Conservation (phyloP, 1,284 basidiomycete genomes). For the Wallemia ichthyophaga region DNA sequence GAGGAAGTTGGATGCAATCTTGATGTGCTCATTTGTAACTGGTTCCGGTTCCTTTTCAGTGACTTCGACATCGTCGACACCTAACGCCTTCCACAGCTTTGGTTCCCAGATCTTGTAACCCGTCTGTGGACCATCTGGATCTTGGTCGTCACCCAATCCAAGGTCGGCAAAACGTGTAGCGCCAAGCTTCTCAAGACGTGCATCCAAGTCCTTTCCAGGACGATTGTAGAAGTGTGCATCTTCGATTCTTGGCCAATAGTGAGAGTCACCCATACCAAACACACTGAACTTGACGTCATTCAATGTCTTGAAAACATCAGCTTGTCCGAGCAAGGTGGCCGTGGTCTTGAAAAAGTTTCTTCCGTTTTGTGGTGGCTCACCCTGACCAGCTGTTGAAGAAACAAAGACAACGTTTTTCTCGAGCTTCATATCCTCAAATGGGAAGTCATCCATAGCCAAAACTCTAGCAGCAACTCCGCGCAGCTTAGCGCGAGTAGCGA, state of each 20-base stretch:
- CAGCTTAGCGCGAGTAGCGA: slow-evolving; percentile 51
- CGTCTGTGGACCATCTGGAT: slow-evolving; percentile 81
- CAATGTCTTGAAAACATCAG: slow-evolving; percentile 14
- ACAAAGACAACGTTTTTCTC: slow-evolving; percentile 51
- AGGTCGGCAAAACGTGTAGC: slow-evolving; percentile 37
- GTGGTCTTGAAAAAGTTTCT: slow-evolving; percentile 65
- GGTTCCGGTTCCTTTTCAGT: slow-evolving; percentile 78
- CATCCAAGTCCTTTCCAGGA: slow-evolving; percentile 67
- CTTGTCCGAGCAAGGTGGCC: slow-evolving; percentile 24
- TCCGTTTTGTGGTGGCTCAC: slow-evolving; percentile 89
- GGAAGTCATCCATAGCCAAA: slow-evolving; percentile 32
- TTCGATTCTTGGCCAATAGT: slow-evolving; percentile 94
- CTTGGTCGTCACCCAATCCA: slow-evolving; percentile 88
- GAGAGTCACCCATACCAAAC: slow-evolving; percentile 89
- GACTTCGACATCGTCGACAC: slow-evolving; percentile 69
- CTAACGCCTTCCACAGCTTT: slow-evolving; percentile 69
- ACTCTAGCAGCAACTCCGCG: slow-evolving; percentile 51
- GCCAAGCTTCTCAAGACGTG: slow-evolving; percentile 41
- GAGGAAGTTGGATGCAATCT: slow-evolving; percentile 78
- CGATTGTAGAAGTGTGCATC: slow-evolving; percentile 97
- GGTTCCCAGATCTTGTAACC: slow-evolving; percentile 92
- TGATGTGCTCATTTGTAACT: slow-evolving; percentile 99
- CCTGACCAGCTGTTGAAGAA: slow-evolving; percentile 93
- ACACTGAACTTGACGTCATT: slow-evolving; percentile 42
- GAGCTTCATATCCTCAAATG: slow-evolving; percentile 27